These are phyloP conservation scores for Apiotrichum mycotoxinovorans DNA, from an alignment of 1,284 basidiomycete genomes.

Conservation along the genomic window DNA sequence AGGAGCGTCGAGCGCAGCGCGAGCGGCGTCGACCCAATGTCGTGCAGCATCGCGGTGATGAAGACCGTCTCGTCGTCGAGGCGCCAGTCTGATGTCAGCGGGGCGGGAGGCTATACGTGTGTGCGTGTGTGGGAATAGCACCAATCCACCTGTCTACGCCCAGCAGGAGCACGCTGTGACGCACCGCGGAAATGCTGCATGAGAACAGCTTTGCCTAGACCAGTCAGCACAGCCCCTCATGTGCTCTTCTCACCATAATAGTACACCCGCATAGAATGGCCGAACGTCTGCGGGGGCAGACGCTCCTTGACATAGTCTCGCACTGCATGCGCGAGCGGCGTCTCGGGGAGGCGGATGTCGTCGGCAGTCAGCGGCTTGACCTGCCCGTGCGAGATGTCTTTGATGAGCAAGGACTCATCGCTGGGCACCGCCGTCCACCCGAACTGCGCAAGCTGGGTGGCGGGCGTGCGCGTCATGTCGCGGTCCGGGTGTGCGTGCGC, in stretches of 20 bases:
- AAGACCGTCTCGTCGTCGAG: conserved; percentile 57
- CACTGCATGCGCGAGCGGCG: conserved; percentile 15
- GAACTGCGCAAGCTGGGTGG: neutral
- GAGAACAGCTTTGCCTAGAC: conserved; percentile 12
- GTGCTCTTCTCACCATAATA: conserved; percentile 12
- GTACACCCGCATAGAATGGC: conserved; percentile 57
- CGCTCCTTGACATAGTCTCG: conserved; percentile 26
- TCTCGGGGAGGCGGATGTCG: conserved; percentile 11
- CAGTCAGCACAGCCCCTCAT: neutral
- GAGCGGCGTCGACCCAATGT: conserved; percentile 58
- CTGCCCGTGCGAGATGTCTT: neutral
- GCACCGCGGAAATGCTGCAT: conserved; percentile 12
- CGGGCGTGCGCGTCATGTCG: neutral
- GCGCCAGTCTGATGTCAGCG: conserved; percentile 29
- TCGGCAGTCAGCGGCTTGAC: neutral
- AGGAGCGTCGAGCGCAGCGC: conserved; percentile 57
- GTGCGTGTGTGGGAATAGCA: no score
- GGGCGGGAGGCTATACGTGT: no score
- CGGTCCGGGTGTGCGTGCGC: no score
- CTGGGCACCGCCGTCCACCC: conserved; percentile 11
- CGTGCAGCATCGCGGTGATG: conserved; percentile 57
- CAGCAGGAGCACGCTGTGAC: neutral
- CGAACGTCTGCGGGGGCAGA: conserved; percentile 55
- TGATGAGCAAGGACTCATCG: conserved; percentile 1
- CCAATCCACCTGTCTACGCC: no score